Evolutionary conservation across 208 protist genomes (phyloP), one percentile per base, ranked within the genome.

Genomic region (Endotrypanum monterogeii): DNA sequence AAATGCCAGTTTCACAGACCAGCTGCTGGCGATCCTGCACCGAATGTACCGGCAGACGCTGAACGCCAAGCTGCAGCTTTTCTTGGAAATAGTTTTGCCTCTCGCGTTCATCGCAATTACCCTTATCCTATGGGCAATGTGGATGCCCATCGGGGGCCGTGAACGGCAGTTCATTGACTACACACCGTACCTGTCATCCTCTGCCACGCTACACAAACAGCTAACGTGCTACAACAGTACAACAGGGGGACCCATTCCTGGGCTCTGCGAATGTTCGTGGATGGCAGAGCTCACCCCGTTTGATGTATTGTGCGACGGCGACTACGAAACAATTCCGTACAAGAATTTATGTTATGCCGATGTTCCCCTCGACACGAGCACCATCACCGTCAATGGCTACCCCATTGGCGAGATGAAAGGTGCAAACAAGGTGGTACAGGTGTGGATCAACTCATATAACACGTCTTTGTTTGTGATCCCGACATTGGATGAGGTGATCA

Each of bases 31-130:
- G 23, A 86, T 83, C n/a, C 71, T 91, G n/a, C 52, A 83, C 56
- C 87, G 87, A 50, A 87, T 74, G n/a, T 70, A 80, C 20, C 82
- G 76, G 48, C 82, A 86, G 57, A 86, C 79, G 44, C 55, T 74
- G 39, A 77, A 78, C 62, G 70, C 82, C 58, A 67, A 39, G 57
- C 14, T 83, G 20, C 67, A 75, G 14, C 63, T 74, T 11, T 37
- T 83, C 20, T 41, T 80, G 58, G 89, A 93, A 73, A 72, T 93
- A 55, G n/a, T 85, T n/a, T 66, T 91, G 52, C 86, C 89, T 14
- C 37, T 93, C 25, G 30, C 91, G 30, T 93, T 87, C 76, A 62
- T 91, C 11, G 41, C 87, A 0, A 76, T 77, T 48, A 75, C 84
- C 4, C 73, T 89, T 25, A 73, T 88, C 54, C 57, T 91, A 20